phyloP scores from a whole-genome alignment of 345 rosid genomes.

The Citrus sp. region DNA sequence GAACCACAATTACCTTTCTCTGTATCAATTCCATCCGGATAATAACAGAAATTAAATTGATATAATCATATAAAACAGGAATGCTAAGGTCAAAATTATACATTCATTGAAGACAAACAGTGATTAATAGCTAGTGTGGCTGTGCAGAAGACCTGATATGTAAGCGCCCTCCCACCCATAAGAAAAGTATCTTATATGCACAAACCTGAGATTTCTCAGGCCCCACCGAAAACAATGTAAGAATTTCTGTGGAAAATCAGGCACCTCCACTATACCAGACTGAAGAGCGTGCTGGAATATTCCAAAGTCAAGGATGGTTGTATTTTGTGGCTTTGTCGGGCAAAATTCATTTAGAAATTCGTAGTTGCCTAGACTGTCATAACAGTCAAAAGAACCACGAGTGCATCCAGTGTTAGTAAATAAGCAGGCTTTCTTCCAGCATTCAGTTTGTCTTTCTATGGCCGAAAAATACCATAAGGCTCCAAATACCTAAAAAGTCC shows the following conservation, averaged over 20 bases:
- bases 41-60: too few relatives aligned
- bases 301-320: background rate
- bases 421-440: conserved; percentile 2
- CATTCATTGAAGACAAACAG: background rate
- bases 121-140: background rate
- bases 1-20: too few relatives aligned
- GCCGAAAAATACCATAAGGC: conserved; percentile 9
- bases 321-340: background rate
- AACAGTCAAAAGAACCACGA: background rate
- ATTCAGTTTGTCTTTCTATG: background rate
- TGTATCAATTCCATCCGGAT: too few relatives aligned
- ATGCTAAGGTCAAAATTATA: too few relatives aligned
- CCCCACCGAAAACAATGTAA: background rate
- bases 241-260: background rate
- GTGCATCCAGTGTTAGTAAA: background rate
- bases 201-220: background rate
- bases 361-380: background rate
- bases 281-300: background rate
- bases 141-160: background rate
- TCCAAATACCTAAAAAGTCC: conserved; percentile 4
- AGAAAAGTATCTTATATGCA: background rate
- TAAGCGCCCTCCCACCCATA: too few relatives aligned
- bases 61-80: too few relatives aligned
- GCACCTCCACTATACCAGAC: background rate
- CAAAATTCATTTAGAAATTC: background rate